Conservation (phyloP, 257 asterid genomes). For the Solanum piurae region DNA sequence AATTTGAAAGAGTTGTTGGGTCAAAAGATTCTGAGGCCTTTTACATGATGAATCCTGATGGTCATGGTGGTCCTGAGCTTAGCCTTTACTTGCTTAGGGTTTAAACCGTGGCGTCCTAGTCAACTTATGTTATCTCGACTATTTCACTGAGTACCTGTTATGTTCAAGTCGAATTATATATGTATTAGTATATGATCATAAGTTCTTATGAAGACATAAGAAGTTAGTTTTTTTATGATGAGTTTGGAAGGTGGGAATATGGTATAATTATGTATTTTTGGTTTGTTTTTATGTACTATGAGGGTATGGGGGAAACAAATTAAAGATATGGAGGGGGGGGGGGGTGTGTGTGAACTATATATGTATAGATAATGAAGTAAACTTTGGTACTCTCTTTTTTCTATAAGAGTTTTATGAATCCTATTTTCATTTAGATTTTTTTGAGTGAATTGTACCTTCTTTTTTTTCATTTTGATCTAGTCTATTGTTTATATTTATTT, state of each 20-base stretch:
- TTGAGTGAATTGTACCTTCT: background rate
- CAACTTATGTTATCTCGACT: background rate
- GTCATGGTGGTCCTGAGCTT: slow-evolving; percentile 88
- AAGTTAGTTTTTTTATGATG: background rate
- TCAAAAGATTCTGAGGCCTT: slow-evolving; percentile 91
- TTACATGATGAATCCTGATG: slow-evolving; percentile 96
- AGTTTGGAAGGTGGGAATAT: background rate
- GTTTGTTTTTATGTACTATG: background rate
- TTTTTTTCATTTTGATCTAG: background rate
- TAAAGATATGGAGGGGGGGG: background rate
- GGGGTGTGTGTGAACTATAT: background rate
- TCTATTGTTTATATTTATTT: background rate
- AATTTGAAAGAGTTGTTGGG: slow-evolving; percentile 88
- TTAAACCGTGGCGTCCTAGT: background rate
- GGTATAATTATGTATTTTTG: slow-evolving; percentile 1
- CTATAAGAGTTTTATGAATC: background rate
- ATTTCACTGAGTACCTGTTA: background rate
- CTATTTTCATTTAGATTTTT: background rate
- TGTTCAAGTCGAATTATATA: background rate
- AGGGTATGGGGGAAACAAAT: background rate
- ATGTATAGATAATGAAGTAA: background rate
- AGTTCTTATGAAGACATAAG: background rate
- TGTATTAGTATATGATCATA: background rate
- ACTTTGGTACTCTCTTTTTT: slow-evolving; percentile 9
- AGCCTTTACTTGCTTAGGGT: slow-evolving; percentile 84